These are phyloP conservation scores for Salix viminalis DNA, from an alignment of 345 rosid species.

Conservation along the genomic window DNA sequence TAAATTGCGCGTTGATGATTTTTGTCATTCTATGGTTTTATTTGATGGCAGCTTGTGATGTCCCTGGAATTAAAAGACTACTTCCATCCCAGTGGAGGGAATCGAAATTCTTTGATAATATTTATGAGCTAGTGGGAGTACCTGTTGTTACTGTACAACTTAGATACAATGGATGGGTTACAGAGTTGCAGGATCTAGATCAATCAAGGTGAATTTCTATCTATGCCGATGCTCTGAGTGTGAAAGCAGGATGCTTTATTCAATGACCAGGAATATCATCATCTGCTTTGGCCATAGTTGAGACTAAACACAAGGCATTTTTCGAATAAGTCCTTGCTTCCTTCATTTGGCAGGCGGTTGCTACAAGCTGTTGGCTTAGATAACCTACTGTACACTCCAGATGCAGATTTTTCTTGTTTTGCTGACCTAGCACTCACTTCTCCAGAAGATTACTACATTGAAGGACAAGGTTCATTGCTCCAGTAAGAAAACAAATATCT, in stretches of 20 bases:
- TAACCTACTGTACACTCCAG: constrained; percentile 93
- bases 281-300: background rate
- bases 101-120: constrained; percentile 65
- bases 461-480: constrained; percentile 94
- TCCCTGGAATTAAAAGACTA: constrained; percentile 91
- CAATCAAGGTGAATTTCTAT: constrained; percentile 57
- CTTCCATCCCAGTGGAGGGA: constrained; percentile 81
- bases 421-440: constrained; percentile 91
- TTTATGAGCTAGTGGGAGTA: constrained; percentile 85
- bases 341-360: constrained; percentile 55
- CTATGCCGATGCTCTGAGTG: background rate
- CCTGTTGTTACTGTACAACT: constrained; percentile 91
- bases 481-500: constrained; percentile 58
- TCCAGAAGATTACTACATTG: constrained; percentile 88
- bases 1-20: background rate
- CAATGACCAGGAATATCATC: no score
- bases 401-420: constrained; percentile 98
- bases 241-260: background rate
- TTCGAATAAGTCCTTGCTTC: background rate
- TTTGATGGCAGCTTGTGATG: constrained; percentile 73
- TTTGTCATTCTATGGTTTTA: background rate
- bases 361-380: constrained; percentile 75
- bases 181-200: constrained; percentile 78
- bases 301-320: background rate
- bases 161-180: constrained; percentile 96